A percentile compares a stretch with the other conserved stretches of the same genome.
These are phyloP conservation scores for Parachaetomium inaequale DNA, from an alignment of 495 filamentous ascomycete species.

Conservation along the genomic window DNA sequence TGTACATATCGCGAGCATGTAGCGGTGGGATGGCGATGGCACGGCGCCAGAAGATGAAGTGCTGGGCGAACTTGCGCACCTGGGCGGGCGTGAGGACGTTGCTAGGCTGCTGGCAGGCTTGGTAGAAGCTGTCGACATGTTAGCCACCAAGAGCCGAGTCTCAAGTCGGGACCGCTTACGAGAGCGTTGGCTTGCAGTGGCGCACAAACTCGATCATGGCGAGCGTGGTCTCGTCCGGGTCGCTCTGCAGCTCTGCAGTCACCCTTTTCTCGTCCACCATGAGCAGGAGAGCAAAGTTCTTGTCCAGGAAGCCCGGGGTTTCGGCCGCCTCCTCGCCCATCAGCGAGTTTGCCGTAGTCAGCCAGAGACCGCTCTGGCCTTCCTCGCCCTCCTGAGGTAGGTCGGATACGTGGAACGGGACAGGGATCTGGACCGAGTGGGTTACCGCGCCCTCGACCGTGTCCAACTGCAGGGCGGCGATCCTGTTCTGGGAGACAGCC, in stretches of 20 bases:
- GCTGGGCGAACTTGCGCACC: conserved; percentile 78
- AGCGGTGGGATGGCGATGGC: conserved; percentile 89
- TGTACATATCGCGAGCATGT: conserved; percentile 86
- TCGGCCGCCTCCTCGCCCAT: conserved; percentile 60
- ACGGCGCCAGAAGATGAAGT: conserved; percentile 92
- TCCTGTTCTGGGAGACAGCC: conserved; percentile 75
- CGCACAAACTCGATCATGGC: conserved; percentile 80
- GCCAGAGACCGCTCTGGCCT: conserved; percentile 70
- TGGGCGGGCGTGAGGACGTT: conserved; percentile 71
- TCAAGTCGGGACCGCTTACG: conserved; percentile 40
- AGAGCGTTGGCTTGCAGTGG: conserved; percentile 77
- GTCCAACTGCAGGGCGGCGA: conserved; percentile 58
- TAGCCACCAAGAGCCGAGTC: background rate
- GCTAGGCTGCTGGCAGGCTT: conserved; percentile 61
- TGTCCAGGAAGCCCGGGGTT: conserved; percentile 62
- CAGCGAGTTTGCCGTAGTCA: conserved; percentile 80
- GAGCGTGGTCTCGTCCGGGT: conserved; percentile 64
- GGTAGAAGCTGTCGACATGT: conserved; percentile 53
- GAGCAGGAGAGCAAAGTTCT: conserved; percentile 81
- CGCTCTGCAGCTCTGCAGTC: conserved; percentile 74
- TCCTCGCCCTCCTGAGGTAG: conserved; percentile 63
- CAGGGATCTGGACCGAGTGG: conserved; percentile 82
- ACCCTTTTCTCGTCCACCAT: conserved; percentile 81
- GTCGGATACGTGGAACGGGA: conserved; percentile 69
- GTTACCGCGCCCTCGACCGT: conserved; percentile 48